A percentile compares a stretch with the other conserved stretches of the same genome.
phyloP scores from a whole-genome alignment of 495 filamentous ascomycete genomes.

The Xylaria acuta region DNA sequence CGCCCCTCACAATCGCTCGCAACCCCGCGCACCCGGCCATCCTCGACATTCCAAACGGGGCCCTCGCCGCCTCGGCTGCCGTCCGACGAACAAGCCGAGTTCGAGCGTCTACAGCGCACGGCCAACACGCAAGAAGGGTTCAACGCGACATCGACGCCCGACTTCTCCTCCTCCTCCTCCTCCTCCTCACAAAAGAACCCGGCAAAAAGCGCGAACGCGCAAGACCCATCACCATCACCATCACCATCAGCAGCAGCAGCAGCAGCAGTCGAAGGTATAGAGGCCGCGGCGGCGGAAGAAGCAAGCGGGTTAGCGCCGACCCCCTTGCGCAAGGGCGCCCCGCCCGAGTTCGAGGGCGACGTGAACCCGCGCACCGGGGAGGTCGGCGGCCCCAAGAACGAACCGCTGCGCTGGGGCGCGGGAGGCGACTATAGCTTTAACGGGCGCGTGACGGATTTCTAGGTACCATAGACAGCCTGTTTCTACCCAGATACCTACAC shows the following conservation, averaged over 20 bases:
- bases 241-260: too few relatives aligned
- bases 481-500: neutral
- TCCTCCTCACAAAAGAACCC: neutral
- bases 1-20: neutral
- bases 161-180: conserved; percentile 28
- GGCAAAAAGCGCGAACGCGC: neutral
- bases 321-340: conserved; percentile 61
- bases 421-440: conserved; percentile 94
- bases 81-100: conserved; percentile 88
- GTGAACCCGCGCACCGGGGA: conserved; percentile 95
- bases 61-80: conserved; percentile 86
- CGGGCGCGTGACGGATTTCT: conserved; percentile 95
- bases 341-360: conserved; percentile 94
- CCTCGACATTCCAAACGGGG: conserved; percentile 48
- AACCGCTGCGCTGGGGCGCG: conserved; percentile 86
- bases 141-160: conserved; percentile 38
- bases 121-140: conserved; percentile 49
- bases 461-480: conserved; percentile 23
- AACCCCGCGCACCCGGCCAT: conserved; percentile 17
- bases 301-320: conserved; percentile 1
- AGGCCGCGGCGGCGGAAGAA: too few relatives aligned
- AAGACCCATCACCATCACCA: neutral
- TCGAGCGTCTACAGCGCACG: conserved; percentile 78
- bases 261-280: too few relatives aligned
- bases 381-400: conserved; percentile 95